Evolutionary conservation across 1,284 basidiomycete genomes (phyloP), one percentile per base, ranked within the genome.

Genomic region (Pyrrhoderma lamaoense): DNA sequence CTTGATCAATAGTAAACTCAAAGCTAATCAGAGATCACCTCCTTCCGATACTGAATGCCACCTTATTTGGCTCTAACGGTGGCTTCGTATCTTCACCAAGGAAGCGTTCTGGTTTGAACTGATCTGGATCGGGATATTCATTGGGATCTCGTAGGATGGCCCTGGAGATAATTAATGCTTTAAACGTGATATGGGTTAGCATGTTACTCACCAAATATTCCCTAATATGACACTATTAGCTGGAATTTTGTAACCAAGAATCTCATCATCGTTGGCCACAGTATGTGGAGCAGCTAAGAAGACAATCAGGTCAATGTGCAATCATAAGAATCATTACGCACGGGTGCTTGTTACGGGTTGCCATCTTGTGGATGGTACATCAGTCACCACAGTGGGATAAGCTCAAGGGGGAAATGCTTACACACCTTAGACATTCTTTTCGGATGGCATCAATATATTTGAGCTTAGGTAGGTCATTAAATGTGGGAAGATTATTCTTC

Each of bases 211-310:
- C 60, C 60, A 61, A 25, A 57, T 39, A 38, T 61, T 61, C 3
- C 53, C 34, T 14, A 59, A 23, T 8, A 61, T 50, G 8, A 50
- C 54, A 7, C 57, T 51, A 18, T 54, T 54, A 19, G 54, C 52
- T 2, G 60, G 60, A 38, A 60, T 59, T 40, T 31, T 38, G 44
- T 54, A 55, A 22, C 58, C 59, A 42, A 73, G 66, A 53, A 77
- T 71, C 1, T 73, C 60, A 54, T 82, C 79, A 47, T 82, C 79
- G 52, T 76, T 69, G 18, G 64, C 72, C 2, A 69, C 70, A 14
- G 14, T 8, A 40, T 49, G 47, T 14, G 47, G 47, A 18, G 45
- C 21, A 8, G 66, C 61, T 31, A 31, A 11, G 5, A 31, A 31
- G 5, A 11, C 7, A 31, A 31, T 5, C 11, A 31, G 11, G 27